phyloP scores from a whole-genome alignment of 1,284 basidiomycete species.

The Megacollybia platyphylla region DNA sequence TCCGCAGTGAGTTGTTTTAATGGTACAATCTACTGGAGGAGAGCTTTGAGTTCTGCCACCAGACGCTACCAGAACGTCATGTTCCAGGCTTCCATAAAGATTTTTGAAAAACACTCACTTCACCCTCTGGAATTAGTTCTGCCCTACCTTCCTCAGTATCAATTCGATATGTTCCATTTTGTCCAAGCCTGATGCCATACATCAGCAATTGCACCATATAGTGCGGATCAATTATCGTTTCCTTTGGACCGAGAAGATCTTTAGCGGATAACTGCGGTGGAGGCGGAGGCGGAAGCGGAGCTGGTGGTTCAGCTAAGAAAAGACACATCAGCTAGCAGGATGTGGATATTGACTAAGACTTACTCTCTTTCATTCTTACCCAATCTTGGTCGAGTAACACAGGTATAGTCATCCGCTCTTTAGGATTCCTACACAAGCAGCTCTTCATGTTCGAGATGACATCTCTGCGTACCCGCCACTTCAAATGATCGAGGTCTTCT shows the following conservation, averaged over 20 bases:
- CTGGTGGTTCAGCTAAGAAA: slow-evolving; percentile 5
- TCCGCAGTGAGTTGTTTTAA: not conserved
- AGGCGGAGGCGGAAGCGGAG: slow-evolving; percentile 12
- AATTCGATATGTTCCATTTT: slow-evolving; percentile 13
- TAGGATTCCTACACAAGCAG: slow-evolving; percentile 63
- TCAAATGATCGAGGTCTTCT: slow-evolving; percentile 44
- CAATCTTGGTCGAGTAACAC: slow-evolving; percentile 56
- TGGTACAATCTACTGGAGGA: slow-evolving; percentile 5
- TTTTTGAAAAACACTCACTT: slow-evolving; percentile 20
- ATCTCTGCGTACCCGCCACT: slow-evolving; percentile 49
- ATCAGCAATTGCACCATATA: slow-evolving; percentile 61
- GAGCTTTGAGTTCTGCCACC: slow-evolving; percentile 21
- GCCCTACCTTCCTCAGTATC: slow-evolving; percentile 25
- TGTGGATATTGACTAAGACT: not conserved
- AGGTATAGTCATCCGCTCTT: slow-evolving; percentile 75
- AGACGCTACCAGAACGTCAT: slow-evolving; percentile 14
- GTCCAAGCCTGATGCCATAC: slow-evolving; percentile 51
- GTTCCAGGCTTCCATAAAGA: no score
- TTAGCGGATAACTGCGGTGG: slow-evolving; percentile 15
- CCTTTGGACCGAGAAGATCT: slow-evolving; percentile 31
- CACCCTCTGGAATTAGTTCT: slow-evolving; percentile 29
- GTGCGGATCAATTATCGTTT: slow-evolving; percentile 61
- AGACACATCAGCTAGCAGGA: slow-evolving; percentile 9
- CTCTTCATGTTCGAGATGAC: slow-evolving; percentile 65
- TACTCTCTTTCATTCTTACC: slow-evolving; percentile 46